Base-by-base conservation (phyloP, 306 rosid genomes). In the Sechiopsis laciniata region DNA sequence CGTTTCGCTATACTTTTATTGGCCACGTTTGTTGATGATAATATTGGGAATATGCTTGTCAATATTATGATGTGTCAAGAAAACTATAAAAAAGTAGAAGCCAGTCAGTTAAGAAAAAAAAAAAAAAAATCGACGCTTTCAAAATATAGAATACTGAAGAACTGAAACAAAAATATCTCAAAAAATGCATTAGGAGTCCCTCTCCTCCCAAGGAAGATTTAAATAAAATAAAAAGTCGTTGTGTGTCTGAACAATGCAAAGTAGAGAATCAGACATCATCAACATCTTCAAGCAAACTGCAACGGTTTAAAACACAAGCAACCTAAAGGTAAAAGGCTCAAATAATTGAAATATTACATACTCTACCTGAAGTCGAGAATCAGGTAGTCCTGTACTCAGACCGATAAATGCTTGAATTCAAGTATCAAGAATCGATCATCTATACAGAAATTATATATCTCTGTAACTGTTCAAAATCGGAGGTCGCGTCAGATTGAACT, bases 281-380 rank as follows among this genome's bases (percentile, higher is more conserved):
- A 77, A 78, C 72, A 51, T 76, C 82, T 79, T 37, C 69, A 90
- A 85, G 88, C 87, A 85, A 88, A 85, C 90, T 75, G 56, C 61
- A 75, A 78, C 54, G 45, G 53, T 76, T 74, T 70, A 68, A 79
- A 72, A 72, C 82, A 76, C 59, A 84, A 78, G 57, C 74, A 78
- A 64, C 77, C 79, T 63, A 72, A 62, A 75, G 54, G 26, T 46
- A 79, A 83, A 78, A 76, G 60, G 21, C 29, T 58, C 52, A 35
- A 55, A 62, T 72, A 55, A 78, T 21, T 67, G 59, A 46, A 42
- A 74, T 57, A 55, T 64, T 64, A 64, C 26, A 17, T 32, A 32
- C 24, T 58, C 58, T 14, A 5, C 32, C n/a, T 8, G 48, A 78
- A 76, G 48, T 10, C 19, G 63, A 73, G 19, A 74, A 48, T 19